phyloP scores from a whole-genome alignment of 148 eudicot genomes.

The Gaultheria prostrata region DNA sequence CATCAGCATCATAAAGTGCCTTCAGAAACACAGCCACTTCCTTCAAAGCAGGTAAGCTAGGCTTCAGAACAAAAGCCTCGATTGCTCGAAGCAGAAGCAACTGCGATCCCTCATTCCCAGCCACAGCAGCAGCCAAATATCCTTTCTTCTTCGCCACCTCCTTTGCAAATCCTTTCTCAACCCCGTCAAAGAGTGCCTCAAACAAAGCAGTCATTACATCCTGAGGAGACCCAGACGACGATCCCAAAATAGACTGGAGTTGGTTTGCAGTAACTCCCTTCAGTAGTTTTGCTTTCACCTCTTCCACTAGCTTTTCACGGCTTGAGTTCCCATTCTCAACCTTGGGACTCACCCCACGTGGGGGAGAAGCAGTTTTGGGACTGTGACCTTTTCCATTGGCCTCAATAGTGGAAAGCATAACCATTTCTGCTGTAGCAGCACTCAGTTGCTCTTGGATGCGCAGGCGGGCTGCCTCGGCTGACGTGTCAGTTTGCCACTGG shows the following conservation, averaged over 20 bases:
- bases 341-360: slow-evolving; percentile 20
- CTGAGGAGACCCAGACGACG: slow-evolving; percentile 48
- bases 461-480: slow-evolving; percentile 58
- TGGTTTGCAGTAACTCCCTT: slow-evolving; percentile 44
- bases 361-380: slow-evolving; percentile 16
- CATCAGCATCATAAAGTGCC: slow-evolving; percentile 61
- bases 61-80: slow-evolving; percentile 57
- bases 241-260: slow-evolving; percentile 41
- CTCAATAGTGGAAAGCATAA: slow-evolving; percentile 57
- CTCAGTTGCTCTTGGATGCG: slow-evolving; percentile 74
- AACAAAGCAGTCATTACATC: slow-evolving; percentile 47
- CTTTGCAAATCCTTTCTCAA: slow-evolving; percentile 57
- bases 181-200: slow-evolving; percentile 55
- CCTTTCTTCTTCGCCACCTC: slow-evolving; percentile 46
- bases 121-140: slow-evolving; percentile 42
- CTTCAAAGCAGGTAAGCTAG: slow-evolving; percentile 53
- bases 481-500: slow-evolving; percentile 81
- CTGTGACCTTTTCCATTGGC: neutral
- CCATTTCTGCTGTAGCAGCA: slow-evolving; percentile 80
- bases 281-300: slow-evolving; percentile 43
- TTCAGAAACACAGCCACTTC: slow-evolving; percentile 70
- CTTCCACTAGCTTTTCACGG: slow-evolving; percentile 32
- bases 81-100: slow-evolving; percentile 50
- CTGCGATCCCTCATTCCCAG: slow-evolving; percentile 54
- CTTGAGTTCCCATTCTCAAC: slow-evolving; percentile 19